A percentile compares a stretch with the other conserved stretches of the same genome.
Evolutionary conservation across 2,329 filamentous ascomycete species (phyloP).

Genomic region (Tolypocladium tundrense): DNA sequence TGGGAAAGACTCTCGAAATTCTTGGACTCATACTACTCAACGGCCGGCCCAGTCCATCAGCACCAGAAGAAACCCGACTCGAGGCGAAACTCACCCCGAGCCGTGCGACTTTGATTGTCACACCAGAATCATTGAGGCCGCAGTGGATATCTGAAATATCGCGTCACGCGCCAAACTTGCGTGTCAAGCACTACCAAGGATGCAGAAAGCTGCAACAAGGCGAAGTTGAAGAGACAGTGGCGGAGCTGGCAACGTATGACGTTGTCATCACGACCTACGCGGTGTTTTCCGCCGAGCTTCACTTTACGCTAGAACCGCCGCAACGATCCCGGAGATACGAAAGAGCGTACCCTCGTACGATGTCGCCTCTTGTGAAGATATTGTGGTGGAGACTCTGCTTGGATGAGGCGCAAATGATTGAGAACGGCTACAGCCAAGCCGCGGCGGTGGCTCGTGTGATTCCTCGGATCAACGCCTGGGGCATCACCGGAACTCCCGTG

Average conservation of each 20-base stretch:
- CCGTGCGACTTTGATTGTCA: slow-evolving; percentile 51
- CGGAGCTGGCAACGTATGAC: slow-evolving; percentile 39
- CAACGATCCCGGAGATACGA: slow-evolving; percentile 56
- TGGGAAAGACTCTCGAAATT: slow-evolving; percentile 72
- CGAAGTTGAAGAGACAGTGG: slow-evolving; percentile 28
- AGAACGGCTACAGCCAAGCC: slow-evolving; percentile 75
- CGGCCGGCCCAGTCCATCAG: slow-evolving; percentile 6
- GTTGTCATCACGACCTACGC: slow-evolving; percentile 56
- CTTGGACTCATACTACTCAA: slow-evolving; percentile 61
- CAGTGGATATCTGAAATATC: slow-evolving; percentile 54
- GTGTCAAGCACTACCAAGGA: slow-evolving; percentile 47
- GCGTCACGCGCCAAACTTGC: slow-evolving; percentile 46
- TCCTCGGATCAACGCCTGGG: slow-evolving; percentile 82
- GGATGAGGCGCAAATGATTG: slow-evolving; percentile 84
- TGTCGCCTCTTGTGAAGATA: slow-evolving; percentile 69
- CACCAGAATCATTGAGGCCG: slow-evolving; percentile 42
- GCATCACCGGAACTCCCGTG: slow-evolving; percentile 78
- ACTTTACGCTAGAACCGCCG: slow-evolving; percentile 63
- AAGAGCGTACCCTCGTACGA: slow-evolving; percentile 54
- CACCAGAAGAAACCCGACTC: slow-evolving; percentile 7
- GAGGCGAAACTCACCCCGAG: slow-evolving; percentile 37
- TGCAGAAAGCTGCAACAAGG: slow-evolving; percentile 23
- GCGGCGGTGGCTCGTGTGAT: slow-evolving; percentile 71
- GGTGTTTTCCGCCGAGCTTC: slow-evolving; percentile 68
- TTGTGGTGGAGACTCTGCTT: slow-evolving; percentile 79